Conservation (phyloP, 2,329 filamentous ascomycete genomes). For the Zymoseptoria ardabiliae region DNA sequence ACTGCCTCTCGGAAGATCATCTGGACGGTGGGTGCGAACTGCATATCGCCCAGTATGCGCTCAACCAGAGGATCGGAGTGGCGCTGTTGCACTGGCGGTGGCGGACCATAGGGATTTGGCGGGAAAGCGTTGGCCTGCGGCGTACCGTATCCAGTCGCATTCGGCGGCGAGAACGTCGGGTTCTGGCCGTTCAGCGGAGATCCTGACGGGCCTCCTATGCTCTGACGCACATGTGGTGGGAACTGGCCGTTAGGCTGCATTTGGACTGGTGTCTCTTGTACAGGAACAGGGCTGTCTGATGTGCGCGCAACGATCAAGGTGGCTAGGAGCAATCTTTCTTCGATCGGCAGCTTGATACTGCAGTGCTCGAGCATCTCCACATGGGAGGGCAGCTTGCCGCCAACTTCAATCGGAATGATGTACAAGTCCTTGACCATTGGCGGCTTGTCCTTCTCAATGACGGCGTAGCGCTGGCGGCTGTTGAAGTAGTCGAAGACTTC, state of each 20-base stretch:
- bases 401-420: slow-evolving; percentile 74
- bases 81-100: slow-evolving; percentile 25
- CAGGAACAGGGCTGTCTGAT: slow-evolving; percentile 20
- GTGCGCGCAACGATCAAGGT: slow-evolving; percentile 76
- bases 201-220: slow-evolving; percentile 22
- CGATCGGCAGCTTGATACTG: slow-evolving; percentile 61
- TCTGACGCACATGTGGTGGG: slow-evolving; percentile 17
- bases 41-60: slow-evolving; percentile 38
- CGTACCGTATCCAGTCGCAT: slow-evolving; percentile 25
- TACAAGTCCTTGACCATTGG: slow-evolving; percentile 79
- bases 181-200: slow-evolving; percentile 33
- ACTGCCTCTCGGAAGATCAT: slow-evolving; percentile 29
- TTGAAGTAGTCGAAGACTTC: slow-evolving; percentile 83
- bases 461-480: slow-evolving; percentile 74
- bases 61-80: slow-evolving; percentile 32
- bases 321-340: slow-evolving; percentile 71
- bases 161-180: slow-evolving; percentile 33
- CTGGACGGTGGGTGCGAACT: slow-evolving; percentile 36
- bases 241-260: slow-evolving; percentile 15
- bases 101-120: slow-evolving; percentile 33
- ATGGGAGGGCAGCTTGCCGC: slow-evolving; percentile 68
- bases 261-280: slow-evolving; percentile 28
- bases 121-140: slow-evolving; percentile 22
- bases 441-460: slow-evolving; percentile 58
- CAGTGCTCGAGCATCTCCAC: slow-evolving; percentile 83